These are phyloP conservation scores for Potentilla sterilis DNA, from an alignment of 306 rosid species.

Conservation along the genomic window DNA sequence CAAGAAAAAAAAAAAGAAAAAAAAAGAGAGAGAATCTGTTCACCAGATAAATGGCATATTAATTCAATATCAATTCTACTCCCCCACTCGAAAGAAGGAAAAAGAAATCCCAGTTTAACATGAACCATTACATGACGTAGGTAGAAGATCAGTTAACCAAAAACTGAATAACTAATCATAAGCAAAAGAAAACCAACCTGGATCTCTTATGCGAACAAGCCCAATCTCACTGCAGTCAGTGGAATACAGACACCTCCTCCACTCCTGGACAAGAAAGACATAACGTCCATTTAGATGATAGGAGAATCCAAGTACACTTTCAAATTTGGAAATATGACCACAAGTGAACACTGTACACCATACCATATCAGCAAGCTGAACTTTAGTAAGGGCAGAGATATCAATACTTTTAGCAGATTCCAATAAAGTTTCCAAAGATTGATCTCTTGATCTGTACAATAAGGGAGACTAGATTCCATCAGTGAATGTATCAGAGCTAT, in stretches of 20 bases:
- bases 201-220: slow-evolving; percentile 58
- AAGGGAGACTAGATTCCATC: slow-evolving; percentile 6
- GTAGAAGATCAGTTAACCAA: not conserved
- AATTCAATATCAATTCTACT: not conserved
- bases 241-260: slow-evolving; percentile 68
- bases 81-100: slow-evolving; percentile 1
- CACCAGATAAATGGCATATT: not conserved
- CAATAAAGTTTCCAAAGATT: slow-evolving; percentile 40
- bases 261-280: slow-evolving; percentile 50
- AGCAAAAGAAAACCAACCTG: slow-evolving; percentile 52
- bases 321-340: slow-evolving; percentile 25
- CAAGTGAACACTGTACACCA: slow-evolving; percentile 23
- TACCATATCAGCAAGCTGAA: slow-evolving; percentile 85
- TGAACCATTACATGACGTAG: not conserved
- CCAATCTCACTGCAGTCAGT: slow-evolving; percentile 89
- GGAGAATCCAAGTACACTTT: slow-evolving; percentile 12
- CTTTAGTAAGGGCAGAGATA: slow-evolving; percentile 54
- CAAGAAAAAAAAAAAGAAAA: no score
- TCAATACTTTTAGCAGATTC: slow-evolving; percentile 47
- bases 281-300: slow-evolving; percentile 17
- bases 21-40: not conserved
- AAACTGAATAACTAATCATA: slow-evolving; percentile 9
- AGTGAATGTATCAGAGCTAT: slow-evolving; percentile 25
- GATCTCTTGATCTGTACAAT: slow-evolving; percentile 47
- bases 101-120: not conserved